phyloP scores from a whole-genome alignment of 768 basidiomycete genomes.

The Flagelloscypha sp. region DNA sequence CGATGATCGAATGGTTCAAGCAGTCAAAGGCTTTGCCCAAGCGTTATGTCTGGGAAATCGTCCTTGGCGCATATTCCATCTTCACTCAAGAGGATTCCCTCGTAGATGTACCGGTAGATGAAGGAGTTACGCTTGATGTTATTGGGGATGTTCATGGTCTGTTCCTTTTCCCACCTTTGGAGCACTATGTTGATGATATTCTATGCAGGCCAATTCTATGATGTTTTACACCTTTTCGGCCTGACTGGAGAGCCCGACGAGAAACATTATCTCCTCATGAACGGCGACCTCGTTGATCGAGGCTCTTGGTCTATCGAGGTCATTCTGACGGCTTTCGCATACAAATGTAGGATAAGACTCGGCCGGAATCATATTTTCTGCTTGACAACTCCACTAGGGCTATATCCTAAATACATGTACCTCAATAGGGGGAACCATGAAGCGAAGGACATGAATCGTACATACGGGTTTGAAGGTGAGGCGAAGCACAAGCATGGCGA shows the following conservation, averaged over 20 bases:
- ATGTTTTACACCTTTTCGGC: slow-evolving; percentile 78
- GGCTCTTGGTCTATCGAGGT: slow-evolving; percentile 96
- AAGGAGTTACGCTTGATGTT: slow-evolving; percentile 81
- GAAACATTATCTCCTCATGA: slow-evolving; percentile 84
- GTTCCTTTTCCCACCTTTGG: slow-evolving; percentile 11
- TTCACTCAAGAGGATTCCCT: slow-evolving; percentile 76
- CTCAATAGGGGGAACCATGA: slow-evolving; percentile 98
- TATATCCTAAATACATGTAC: slow-evolving; percentile 83
- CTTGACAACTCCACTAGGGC: slow-evolving; percentile 45
- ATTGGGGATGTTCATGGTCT: slow-evolving; percentile 94
- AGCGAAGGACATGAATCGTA: slow-evolving; percentile 93
- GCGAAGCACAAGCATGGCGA: slow-evolving; percentile 95
- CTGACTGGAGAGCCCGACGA: slow-evolving; percentile 81
- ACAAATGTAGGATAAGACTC: slow-evolving; percentile 65
- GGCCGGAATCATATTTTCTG: not conserved
- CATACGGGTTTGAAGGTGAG: slow-evolving; percentile 94
- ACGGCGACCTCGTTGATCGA: slow-evolving; percentile 94
- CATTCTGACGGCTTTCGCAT: slow-evolving; percentile 86
- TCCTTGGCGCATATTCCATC: slow-evolving; percentile 72
- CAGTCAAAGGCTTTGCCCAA: slow-evolving; percentile 85
- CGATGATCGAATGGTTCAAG: slow-evolving; percentile 91
- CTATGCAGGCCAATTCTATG: slow-evolving; percentile 82
- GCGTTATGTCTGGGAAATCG: slow-evolving; percentile 93
- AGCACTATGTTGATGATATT: slow-evolving; percentile 4
- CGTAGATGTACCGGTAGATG: slow-evolving; percentile 64